phyloP scores from a whole-genome alignment of 1,139 yeast species.

The Zygosaccharomyces sapae region DNA sequence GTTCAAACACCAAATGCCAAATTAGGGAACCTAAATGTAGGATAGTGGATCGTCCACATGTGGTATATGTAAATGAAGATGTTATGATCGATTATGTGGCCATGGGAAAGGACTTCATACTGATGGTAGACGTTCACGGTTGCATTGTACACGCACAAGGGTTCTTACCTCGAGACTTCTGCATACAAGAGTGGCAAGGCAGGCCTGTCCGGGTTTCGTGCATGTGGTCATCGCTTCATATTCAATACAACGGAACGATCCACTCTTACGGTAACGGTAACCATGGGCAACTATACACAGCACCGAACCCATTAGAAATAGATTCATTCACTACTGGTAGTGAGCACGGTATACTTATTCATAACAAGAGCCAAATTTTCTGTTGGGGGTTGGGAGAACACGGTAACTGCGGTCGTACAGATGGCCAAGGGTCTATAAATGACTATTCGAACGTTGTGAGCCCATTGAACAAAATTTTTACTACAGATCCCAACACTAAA shows the following conservation, averaged over 20 bases:
- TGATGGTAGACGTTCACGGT: conserved; percentile 15
- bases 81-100: conserved; percentile 17
- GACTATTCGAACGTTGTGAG: conserved; percentile 28
- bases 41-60: conserved; percentile 26
- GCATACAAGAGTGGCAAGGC: conserved; percentile 15
- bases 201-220: conserved; percentile 36
- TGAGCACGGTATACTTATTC: conserved; percentile 69
- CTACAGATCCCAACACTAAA: not conserved
- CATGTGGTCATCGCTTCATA: conserved; percentile 84
- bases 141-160: conserved; percentile 35
- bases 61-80: conserved; percentile 17
- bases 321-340: conserved; percentile 57
- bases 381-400: conserved; percentile 99
- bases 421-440: conserved; percentile 14
- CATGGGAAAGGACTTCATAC: conserved; percentile 33
- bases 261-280: conserved; percentile 67
- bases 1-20: conserved; percentile 75
- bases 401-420: conserved; percentile 74
- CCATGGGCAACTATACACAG: conserved; percentile 60
- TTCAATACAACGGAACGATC: conserved; percentile 32
- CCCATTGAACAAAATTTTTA: conserved; percentile 20
- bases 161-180: conserved; percentile 22
- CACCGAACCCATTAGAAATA: conserved; percentile 7
- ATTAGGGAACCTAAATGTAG: conserved; percentile 37
- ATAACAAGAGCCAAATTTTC: conserved; percentile 36